These are phyloP conservation scores for Suillus ampliporus DNA, from an alignment of 768 basidiomycete species.

Conservation along the genomic window DNA sequence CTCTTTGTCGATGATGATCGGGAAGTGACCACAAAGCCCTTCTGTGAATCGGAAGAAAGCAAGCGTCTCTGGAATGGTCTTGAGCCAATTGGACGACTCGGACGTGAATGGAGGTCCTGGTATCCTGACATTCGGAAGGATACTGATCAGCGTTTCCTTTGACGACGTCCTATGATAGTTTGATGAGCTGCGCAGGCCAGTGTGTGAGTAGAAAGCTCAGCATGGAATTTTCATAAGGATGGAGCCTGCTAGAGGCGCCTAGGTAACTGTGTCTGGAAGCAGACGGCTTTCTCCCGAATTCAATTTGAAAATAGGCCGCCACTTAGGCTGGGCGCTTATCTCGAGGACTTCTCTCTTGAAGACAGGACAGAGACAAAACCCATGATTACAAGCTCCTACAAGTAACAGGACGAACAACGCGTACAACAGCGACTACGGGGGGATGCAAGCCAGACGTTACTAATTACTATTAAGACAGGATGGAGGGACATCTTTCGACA, in stretches of 20 bases:
- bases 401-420: constrained; percentile 4
- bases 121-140: constrained; percentile 1
- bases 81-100: constrained; percentile 4
- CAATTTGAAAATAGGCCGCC: neutral
- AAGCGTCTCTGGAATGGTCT: constrained; percentile 2
- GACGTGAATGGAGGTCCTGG: neutral
- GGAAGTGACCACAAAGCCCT: constrained; percentile 22
- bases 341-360: neutral
- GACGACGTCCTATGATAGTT: neutral
- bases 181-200: neutral
- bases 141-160: neutral
- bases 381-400: neutral
- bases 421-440: neutral
- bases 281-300: neutral
- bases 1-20: constrained; percentile 13
- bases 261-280: neutral
- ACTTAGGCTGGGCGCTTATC: neutral
- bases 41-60: constrained; percentile 16
- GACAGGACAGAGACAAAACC: neutral
- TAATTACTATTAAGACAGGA: neutral
- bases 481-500: neutral
- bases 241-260: neutral
- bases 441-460: neutral
- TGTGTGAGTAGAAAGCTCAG: neutral
- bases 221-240: neutral